These are phyloP conservation scores for Rubroboletus satanas DNA, from an alignment of 768 basidiomycete species.

Conservation along the genomic window DNA sequence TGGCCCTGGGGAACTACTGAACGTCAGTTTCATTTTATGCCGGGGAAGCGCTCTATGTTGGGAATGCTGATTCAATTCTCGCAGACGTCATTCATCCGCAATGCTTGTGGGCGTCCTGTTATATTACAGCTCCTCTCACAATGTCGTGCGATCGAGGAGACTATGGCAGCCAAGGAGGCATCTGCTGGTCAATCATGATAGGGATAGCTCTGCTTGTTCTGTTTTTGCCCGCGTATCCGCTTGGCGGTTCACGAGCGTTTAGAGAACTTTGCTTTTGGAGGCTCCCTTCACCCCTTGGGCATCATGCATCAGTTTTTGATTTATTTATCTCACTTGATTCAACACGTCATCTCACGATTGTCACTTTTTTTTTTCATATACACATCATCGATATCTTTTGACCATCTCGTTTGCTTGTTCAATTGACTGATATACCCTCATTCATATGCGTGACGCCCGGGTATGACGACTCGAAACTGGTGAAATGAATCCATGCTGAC, in stretches of 20 bases:
- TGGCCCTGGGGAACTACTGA: slow-evolving; percentile 50
- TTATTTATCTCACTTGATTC: not conserved
- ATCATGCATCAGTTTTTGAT: not conserved
- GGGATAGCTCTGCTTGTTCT: not conserved
- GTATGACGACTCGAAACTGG: too few relatives aligned
- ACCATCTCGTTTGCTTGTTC: slow-evolving; percentile 5
- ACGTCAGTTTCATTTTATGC: slow-evolving; percentile 40
- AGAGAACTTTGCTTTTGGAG: not conserved
- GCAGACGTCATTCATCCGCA: slow-evolving; percentile 62
- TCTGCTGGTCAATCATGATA: not conserved
- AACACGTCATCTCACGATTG: not conserved
- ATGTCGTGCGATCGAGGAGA: slow-evolving; percentile 64
- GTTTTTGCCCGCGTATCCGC: not conserved
- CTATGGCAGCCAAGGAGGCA: slow-evolving; percentile 17
- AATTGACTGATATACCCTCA: slow-evolving; percentile 1
- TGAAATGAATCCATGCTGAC: too few relatives aligned
- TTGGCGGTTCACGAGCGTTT: not conserved
- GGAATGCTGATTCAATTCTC: slow-evolving; percentile 3
- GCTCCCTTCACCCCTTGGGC: not conserved
- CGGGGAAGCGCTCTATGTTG: not conserved
- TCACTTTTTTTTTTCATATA: not conserved
- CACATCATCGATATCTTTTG: not conserved
- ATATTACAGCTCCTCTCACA: slow-evolving; percentile 63
- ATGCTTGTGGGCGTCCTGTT: slow-evolving; percentile 65
- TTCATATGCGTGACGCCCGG: not conserved